These are phyloP conservation scores for Pichia sp. DNA, from an alignment of 1,139 yeast species.

Conservation along the genomic window DNA sequence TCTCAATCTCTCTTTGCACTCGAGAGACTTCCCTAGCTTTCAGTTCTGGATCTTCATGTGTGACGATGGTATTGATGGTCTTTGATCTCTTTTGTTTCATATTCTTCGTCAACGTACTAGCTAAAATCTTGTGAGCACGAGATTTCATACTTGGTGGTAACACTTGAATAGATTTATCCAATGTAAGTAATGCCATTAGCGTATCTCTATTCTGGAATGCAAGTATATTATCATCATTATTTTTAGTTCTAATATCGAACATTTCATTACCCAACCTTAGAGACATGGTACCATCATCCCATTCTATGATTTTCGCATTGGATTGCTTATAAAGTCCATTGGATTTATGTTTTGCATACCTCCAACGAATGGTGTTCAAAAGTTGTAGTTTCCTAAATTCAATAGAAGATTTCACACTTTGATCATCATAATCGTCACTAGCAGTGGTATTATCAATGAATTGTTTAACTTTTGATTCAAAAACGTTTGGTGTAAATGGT, in stretches of 20 bases:
- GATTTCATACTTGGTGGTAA: slow-evolving; percentile 87
- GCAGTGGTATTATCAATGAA: slow-evolving; percentile 15
- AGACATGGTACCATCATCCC: slow-evolving; percentile 91
- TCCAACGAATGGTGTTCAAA: slow-evolving; percentile 84
- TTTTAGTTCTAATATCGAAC: slow-evolving; percentile 54
- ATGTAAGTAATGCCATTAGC: no score
- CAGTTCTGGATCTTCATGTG: slow-evolving; percentile 82
- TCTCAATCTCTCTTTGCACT: slow-evolving; percentile 62
- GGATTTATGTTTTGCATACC: slow-evolving; percentile 61
- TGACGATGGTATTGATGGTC: slow-evolving; percentile 62
- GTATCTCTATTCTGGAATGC: no score
- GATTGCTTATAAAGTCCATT: slow-evolving; percentile 74
- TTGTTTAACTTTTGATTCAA: slow-evolving; percentile 30
- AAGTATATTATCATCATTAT: no score
- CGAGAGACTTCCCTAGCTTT: slow-evolving; percentile 77
- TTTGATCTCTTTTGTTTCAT: slow-evolving; percentile 47
- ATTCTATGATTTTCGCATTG: slow-evolving; percentile 81
- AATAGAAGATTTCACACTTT: slow-evolving; percentile 38
- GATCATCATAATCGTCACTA: slow-evolving; percentile 24
- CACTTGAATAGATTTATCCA: no score
- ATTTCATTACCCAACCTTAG: slow-evolving; percentile 82
- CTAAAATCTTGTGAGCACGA: slow-evolving; percentile 70
- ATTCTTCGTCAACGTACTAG: slow-evolving; percentile 67
- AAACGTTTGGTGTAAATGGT: slow-evolving; percentile 76
- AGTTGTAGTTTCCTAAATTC: slow-evolving; percentile 43